Conservation (phyloP, 2,329 filamentous ascomycete species). For the Diaporthe ilicicola region DNA sequence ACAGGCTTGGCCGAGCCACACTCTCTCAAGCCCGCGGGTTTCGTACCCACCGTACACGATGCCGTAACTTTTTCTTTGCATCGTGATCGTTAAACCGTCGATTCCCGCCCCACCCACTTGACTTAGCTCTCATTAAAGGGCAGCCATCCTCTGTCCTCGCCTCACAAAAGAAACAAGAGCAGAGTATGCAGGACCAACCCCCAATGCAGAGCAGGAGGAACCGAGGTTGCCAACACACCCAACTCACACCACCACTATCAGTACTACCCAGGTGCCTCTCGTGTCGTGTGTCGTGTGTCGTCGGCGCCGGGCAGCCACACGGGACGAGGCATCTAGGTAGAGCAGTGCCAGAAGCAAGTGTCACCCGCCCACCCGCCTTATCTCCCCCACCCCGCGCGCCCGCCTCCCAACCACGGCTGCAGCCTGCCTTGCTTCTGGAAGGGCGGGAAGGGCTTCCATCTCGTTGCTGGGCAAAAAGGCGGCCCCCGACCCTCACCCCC, state of each 20-base stretch:
- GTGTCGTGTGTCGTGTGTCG: not conserved
- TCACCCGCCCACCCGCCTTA: conserved; percentile 19
- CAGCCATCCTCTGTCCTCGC: conserved; percentile 11
- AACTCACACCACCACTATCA: not conserved
- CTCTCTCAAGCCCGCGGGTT: not conserved
- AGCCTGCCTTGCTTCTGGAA: conserved; percentile 22
- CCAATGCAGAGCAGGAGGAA: not conserved
- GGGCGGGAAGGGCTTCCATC: conserved; percentile 19
- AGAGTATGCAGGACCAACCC: not conserved
- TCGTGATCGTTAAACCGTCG: conserved; percentile 15
- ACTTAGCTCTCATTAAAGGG: conserved; percentile 11
- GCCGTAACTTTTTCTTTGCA: not conserved
- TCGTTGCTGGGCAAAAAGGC: conserved; percentile 15
- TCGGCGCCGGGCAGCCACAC: conserved; percentile 6
- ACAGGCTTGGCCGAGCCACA: not conserved
- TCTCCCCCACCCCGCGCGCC: not conserved
- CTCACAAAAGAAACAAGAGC: not conserved
- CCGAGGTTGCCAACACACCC: not conserved
- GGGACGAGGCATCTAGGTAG: not conserved
- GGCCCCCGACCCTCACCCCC: not conserved
- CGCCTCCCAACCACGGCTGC: not conserved
- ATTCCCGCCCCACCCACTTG: conserved; percentile 25
- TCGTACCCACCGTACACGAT: not conserved
- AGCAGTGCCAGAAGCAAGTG: conserved; percentile 9
- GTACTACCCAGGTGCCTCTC: not conserved